A percentile compares a stretch with the other conserved stretches of the same genome.
Evolutionary conservation across 129 eudicot genomes (phyloP).

Genomic region (Chrysanthemum lavandulifolium): DNA sequence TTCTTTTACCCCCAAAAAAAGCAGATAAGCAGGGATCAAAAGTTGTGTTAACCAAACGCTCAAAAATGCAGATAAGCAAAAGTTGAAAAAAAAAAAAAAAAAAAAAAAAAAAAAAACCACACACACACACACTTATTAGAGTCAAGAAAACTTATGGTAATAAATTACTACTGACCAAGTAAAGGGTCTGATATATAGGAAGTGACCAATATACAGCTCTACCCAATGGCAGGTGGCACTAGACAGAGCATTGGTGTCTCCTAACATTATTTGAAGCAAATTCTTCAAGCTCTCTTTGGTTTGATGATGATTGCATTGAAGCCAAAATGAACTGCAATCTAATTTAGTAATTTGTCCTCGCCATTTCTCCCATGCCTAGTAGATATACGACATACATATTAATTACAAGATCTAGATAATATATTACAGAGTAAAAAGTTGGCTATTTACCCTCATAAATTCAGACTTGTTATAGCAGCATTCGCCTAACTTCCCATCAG

Average conservation of each 20-base stretch:
- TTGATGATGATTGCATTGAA: slow-evolving; percentile 80
- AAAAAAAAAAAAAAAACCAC: too few species aligned
- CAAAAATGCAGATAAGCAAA: too few species aligned
- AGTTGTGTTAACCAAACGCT: too few species aligned
- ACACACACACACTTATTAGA: neutral
- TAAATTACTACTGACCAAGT: slow-evolving; percentile 59
- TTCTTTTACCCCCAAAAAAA: too few species aligned
- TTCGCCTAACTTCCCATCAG: slow-evolving; percentile 73
- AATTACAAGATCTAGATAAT: neutral
- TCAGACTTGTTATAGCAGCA: slow-evolving; percentile 80
- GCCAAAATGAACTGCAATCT: slow-evolving; percentile 97
- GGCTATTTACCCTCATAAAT: slow-evolving; percentile 68
- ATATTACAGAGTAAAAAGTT: neutral
- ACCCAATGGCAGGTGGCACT: slow-evolving; percentile 80
- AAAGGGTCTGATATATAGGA: slow-evolving; percentile 89
- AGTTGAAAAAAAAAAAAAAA: too few species aligned
- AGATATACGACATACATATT: slow-evolving; percentile 19
- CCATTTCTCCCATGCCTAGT: slow-evolving; percentile 98
- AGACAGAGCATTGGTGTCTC: slow-evolving; percentile 56
- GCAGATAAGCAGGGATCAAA: too few species aligned
- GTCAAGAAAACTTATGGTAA: neutral
- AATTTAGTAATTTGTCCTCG: slow-evolving; percentile 85
- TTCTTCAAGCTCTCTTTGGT: slow-evolving; percentile 74
- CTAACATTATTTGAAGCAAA: slow-evolving; percentile 84
- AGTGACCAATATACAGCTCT: slow-evolving; percentile 81